Conservation (phyloP, 2,329 filamentous ascomycete genomes). For the Verticillium zaregamsianum region DNA sequence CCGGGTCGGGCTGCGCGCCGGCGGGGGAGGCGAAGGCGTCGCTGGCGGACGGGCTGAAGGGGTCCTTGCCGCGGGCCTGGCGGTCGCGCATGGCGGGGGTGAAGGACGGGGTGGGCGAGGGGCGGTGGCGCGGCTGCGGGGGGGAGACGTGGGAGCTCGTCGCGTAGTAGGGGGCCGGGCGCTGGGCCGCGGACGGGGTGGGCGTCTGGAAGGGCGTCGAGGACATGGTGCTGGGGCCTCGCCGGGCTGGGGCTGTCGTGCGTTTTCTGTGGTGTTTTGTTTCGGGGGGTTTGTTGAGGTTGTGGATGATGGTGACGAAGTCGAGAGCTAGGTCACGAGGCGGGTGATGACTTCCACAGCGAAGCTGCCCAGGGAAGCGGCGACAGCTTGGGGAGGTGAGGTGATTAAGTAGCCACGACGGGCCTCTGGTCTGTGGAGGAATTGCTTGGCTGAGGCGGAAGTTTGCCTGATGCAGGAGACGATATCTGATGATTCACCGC, state of each 20-base stretch:
- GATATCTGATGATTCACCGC: neutral
- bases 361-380: neutral
- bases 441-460: neutral
- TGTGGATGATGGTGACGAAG: neutral
- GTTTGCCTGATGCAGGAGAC: neutral
- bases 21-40: constrained; percentile 15
- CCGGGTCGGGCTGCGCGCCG: constrained; percentile 11
- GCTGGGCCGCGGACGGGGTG: constrained; percentile 4
- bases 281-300: too few relatives aligned
- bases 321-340: neutral
- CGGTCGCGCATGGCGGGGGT: constrained; percentile 51
- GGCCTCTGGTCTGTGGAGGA: neutral
- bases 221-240: constrained; percentile 1
- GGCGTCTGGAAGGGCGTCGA: constrained; percentile 4
- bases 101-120: constrained; percentile 23
- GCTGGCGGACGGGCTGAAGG: constrained; percentile 34
- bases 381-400: neutral
- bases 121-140: constrained; percentile 19
- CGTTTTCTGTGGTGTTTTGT: neutral
- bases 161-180: neutral
- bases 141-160: constrained; percentile 16
- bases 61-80: constrained; percentile 56
- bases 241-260: neutral
- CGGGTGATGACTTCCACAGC: neutral
- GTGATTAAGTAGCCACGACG: neutral